Conservation (phyloP, 2,329 filamentous ascomycete genomes). For the Beauveria rudraprayagi region DNA sequence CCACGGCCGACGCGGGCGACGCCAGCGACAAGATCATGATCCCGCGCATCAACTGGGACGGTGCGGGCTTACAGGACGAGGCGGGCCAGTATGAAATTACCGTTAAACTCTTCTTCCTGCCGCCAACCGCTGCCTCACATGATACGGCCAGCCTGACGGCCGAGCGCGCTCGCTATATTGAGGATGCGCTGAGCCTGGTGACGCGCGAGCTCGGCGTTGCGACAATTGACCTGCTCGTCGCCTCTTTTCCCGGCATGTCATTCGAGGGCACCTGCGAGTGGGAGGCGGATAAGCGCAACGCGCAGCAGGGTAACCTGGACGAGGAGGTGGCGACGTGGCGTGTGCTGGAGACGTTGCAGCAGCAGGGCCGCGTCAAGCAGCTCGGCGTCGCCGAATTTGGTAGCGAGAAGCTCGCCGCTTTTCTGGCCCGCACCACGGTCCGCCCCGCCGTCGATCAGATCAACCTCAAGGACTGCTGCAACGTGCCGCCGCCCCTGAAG, state of each 20-base stretch:
- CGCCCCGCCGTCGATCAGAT: conserved; percentile 87
- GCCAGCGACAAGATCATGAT: conserved; percentile 55
- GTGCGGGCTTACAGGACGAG: conserved; percentile 74
- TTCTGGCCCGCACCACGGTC: conserved; percentile 63
- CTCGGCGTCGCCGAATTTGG: conserved; percentile 91
- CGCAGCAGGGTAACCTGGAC: conserved; percentile 54
- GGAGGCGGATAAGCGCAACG: conserved; percentile 56
- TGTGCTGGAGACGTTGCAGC: conserved; percentile 65
- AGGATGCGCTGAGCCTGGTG: conserved; percentile 73
- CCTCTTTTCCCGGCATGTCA: conserved; percentile 85
- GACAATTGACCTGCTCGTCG: conserved; percentile 78
- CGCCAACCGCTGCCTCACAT: conserved; percentile 57
- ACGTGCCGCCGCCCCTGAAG: conserved; percentile 81
- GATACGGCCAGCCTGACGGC: conserved; percentile 49
- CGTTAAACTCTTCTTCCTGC: conserved; percentile 89
- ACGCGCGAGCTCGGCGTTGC: conserved; percentile 68
- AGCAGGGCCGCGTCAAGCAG: conserved; percentile 60
- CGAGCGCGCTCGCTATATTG: conserved; percentile 60
- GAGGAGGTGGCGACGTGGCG: conserved; percentile 63
- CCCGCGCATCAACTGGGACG: conserved; percentile 66
- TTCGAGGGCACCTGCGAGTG: conserved; percentile 91
- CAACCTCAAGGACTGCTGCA: conserved; percentile 92
- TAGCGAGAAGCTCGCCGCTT: conserved; percentile 68
- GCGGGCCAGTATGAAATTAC: conserved; percentile 85
- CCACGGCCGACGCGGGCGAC: conserved; percentile 31